These are phyloP conservation scores for Raffaelea deltoideospora DNA, from an alignment of 2,329 filamentous ascomycete species.

Conservation along the genomic window DNA sequence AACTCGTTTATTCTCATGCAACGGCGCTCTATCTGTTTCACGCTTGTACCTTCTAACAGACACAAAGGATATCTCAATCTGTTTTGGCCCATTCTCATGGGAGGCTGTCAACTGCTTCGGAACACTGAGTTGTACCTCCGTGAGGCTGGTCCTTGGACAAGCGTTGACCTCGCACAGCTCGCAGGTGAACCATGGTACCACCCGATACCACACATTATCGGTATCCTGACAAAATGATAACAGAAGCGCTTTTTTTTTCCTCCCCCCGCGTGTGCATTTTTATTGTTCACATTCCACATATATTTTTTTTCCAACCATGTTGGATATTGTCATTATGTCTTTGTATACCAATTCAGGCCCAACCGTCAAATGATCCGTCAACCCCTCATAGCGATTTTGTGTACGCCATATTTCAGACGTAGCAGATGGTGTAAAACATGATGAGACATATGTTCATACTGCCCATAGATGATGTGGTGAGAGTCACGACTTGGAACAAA, in stretches of 20 bases:
- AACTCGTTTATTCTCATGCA: neutral
- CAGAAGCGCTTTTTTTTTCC: neutral
- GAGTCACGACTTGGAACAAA: too few relatives aligned
- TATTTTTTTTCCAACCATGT: neutral
- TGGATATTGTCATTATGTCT: neutral
- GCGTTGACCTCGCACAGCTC: slow-evolving; percentile 29
- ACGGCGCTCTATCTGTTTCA: neutral
- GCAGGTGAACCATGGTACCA: slow-evolving; percentile 25
- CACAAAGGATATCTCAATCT: slow-evolving; percentile 31
- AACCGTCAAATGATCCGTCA: too few relatives aligned
- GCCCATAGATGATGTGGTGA: too few relatives aligned
- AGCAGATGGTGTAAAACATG: too few relatives aligned
- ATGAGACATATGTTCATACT: too few relatives aligned
- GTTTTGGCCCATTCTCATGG: slow-evolving; percentile 35
- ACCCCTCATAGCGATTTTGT: too few relatives aligned
- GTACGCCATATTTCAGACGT: too few relatives aligned
- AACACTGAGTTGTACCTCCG: slow-evolving; percentile 30
- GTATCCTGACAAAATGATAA: slow-evolving; percentile 38
- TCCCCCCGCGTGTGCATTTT: too few relatives aligned
- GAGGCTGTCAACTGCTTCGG: slow-evolving; percentile 35
- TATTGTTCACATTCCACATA: neutral
- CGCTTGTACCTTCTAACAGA: neutral
- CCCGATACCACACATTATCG: slow-evolving; percentile 32
- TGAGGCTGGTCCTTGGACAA: slow-evolving; percentile 33
- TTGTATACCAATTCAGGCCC: too few relatives aligned